These are phyloP conservation scores for Trichoderma gamsii DNA, from an alignment of 495 filamentous ascomycete species.

Conservation along the genomic window DNA sequence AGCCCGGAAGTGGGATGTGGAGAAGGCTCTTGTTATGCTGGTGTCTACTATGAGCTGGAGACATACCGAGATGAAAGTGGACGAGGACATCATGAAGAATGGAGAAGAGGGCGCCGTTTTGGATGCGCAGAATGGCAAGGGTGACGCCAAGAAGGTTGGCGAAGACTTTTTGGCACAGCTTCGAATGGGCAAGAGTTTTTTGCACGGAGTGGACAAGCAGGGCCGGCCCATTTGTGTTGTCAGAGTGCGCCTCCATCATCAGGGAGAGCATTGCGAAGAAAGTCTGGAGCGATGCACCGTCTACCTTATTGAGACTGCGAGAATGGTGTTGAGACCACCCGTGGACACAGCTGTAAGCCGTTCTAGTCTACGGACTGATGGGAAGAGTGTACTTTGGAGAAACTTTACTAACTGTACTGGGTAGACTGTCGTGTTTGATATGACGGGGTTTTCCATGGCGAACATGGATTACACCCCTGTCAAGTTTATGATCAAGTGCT, in stretches of 20 bases:
- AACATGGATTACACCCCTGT: slow-evolving; percentile 99
- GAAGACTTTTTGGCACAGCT: slow-evolving; percentile 81
- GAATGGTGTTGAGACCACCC: slow-evolving; percentile 69
- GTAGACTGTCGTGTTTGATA: slow-evolving; percentile 85
- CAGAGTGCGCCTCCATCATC: slow-evolving; percentile 70
- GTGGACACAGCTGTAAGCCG: slow-evolving; percentile 84
- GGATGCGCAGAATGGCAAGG: slow-evolving; percentile 50
- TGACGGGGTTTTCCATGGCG: slow-evolving; percentile 84
- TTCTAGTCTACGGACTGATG: background rate
- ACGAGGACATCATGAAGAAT: slow-evolving; percentile 74
- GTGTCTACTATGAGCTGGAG: slow-evolving; percentile 94
- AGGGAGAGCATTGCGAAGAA: slow-evolving; percentile 74
- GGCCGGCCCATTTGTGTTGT: slow-evolving; percentile 87
- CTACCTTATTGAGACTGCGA: slow-evolving; percentile 87
- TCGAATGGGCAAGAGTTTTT: slow-evolving; percentile 87
- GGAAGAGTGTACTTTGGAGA: background rate
- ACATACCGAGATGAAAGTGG: slow-evolving; percentile 69
- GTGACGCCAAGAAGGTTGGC: slow-evolving; percentile 56
- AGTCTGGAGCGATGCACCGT: slow-evolving; percentile 84
- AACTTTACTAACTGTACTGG: background rate
- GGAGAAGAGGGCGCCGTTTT: slow-evolving; percentile 65
- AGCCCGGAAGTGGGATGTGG: slow-evolving; percentile 92
- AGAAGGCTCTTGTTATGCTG: slow-evolving; percentile 89
- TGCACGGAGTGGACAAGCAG: slow-evolving; percentile 79
- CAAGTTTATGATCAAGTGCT: slow-evolving; percentile 99